Conservation (phyloP, 1,284 basidiomycete species). For the Xanthoconium separans region DNA sequence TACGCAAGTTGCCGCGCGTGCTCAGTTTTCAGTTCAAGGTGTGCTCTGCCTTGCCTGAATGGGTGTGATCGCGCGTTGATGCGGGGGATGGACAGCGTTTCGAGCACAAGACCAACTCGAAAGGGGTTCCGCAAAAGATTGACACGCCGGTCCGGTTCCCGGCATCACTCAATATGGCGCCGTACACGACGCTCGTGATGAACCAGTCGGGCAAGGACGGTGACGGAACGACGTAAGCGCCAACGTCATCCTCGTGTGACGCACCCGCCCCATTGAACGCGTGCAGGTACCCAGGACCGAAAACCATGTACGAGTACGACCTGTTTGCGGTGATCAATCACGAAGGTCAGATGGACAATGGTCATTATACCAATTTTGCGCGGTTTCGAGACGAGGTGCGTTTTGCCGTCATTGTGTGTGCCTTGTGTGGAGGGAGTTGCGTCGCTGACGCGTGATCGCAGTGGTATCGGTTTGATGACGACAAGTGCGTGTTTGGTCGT, state of each 20-base stretch:
- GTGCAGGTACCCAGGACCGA: slow-evolving; percentile 53
- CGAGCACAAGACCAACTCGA: slow-evolving; percentile 81
- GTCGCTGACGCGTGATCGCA: slow-evolving; percentile 30
- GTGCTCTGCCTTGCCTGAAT: background rate
- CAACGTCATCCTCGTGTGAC: background rate
- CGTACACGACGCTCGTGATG: slow-evolving; percentile 72
- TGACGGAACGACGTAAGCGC: slow-evolving; percentile 36
- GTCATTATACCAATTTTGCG: slow-evolving; percentile 89
- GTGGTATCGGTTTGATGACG: slow-evolving; percentile 97
- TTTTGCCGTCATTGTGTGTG: slow-evolving; percentile 7
- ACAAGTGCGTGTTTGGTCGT: slow-evolving; percentile 55
- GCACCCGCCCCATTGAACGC: background rate
- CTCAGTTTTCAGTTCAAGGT: slow-evolving; percentile 97
- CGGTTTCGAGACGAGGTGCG: slow-evolving; percentile 73
- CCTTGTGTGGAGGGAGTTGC: background rate
- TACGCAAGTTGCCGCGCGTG: slow-evolving; percentile 85
- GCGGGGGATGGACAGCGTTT: slow-evolving; percentile 65
- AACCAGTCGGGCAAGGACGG: slow-evolving; percentile 45
- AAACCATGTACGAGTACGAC: slow-evolving; percentile 85
- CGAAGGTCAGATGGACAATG: slow-evolving; percentile 92
- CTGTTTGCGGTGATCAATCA: slow-evolving; percentile 94
- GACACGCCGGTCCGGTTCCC: slow-evolving; percentile 86
- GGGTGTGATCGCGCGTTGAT: too few species aligned
- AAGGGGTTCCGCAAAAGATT: slow-evolving; percentile 76
- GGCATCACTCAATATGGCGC: slow-evolving; percentile 82